Conservation (phyloP, 139 green algal genomes). For the Pseudopediastrum boryanum region DNA sequence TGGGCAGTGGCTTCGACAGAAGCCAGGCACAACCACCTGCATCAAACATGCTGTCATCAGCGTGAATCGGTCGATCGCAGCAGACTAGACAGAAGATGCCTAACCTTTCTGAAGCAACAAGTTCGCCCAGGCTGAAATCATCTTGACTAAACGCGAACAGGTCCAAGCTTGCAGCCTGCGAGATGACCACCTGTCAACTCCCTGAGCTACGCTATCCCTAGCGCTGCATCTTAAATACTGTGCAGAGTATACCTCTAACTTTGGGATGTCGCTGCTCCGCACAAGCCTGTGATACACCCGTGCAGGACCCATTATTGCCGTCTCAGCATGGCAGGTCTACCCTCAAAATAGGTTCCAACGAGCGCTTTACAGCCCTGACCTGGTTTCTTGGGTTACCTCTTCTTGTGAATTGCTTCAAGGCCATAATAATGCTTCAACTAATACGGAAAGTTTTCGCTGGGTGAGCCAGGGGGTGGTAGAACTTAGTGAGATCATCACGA, state of each 20-base stretch:
- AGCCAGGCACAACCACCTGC: constrained; percentile 34
- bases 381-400: too few species aligned
- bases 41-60: neutral
- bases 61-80: neutral
- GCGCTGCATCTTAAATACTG: neutral
- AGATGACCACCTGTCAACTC: neutral
- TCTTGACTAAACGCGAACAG: constrained; percentile 23
- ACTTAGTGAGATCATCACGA: too few species aligned
- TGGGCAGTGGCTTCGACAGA: neutral
- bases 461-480: too few species aligned
- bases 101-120: constrained; percentile 19
- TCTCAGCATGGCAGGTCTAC: too few species aligned
- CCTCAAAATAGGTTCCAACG: too few species aligned
- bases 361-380: too few species aligned
- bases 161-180: constrained; percentile 10
- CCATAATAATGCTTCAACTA: too few species aligned
- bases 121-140: constrained; percentile 22
- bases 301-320: too few species aligned
- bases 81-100: neutral
- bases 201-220: neutral
- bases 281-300: constrained; percentile 25
- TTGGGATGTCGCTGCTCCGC: neutral
- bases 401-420: too few species aligned
- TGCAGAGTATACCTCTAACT: constrained; percentile 11
- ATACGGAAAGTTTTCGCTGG: too few species aligned